Conservation (phyloP, 78 protist genomes). For the Dictyostelium citrinum region DNA sequence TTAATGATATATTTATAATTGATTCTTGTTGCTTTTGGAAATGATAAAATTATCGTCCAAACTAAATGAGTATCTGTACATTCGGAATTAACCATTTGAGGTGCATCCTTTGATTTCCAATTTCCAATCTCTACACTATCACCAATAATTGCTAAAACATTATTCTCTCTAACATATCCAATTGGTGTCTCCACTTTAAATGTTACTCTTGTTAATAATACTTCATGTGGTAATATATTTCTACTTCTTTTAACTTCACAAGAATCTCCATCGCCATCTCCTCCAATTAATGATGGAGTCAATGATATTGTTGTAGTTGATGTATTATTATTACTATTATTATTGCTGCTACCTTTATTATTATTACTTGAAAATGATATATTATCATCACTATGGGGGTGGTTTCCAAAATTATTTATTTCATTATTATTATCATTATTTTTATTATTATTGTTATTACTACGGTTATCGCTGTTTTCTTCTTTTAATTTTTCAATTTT, state of each 20-base stretch:
- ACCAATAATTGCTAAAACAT: slow-evolving; percentile 36
- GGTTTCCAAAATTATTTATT: background rate
- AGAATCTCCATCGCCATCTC: background rate
- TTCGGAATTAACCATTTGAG: slow-evolving; percentile 17
- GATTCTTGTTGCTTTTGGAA: slow-evolving; percentile 23
- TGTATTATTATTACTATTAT: background rate
- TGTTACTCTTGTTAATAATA: slow-evolving; percentile 54
- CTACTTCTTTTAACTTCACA: background rate
- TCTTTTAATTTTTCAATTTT: background rate
- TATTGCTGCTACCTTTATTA: background rate
- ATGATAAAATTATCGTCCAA: slow-evolving; percentile 33
- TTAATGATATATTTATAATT: slow-evolving; percentile 40
- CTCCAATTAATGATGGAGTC: background rate
- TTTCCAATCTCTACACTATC: slow-evolving; percentile 24
- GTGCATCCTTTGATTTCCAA: slow-evolving; percentile 33
- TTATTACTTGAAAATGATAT: background rate
- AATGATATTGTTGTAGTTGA: background rate
- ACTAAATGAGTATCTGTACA: slow-evolving; percentile 43
- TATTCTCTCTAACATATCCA: slow-evolving; percentile 10
- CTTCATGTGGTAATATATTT: slow-evolving; percentile 7
- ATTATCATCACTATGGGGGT: background rate
- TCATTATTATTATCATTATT: background rate
- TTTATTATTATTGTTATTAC: background rate
- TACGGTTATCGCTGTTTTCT: background rate
- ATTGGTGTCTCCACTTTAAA: slow-evolving; percentile 36